Percentiles rank a stretch among this genome's conserved stretches.
These are phyloP conservation scores for Hibiscus trionum DNA, from an alignment of 345 rosid species.

Conservation along the genomic window DNA sequence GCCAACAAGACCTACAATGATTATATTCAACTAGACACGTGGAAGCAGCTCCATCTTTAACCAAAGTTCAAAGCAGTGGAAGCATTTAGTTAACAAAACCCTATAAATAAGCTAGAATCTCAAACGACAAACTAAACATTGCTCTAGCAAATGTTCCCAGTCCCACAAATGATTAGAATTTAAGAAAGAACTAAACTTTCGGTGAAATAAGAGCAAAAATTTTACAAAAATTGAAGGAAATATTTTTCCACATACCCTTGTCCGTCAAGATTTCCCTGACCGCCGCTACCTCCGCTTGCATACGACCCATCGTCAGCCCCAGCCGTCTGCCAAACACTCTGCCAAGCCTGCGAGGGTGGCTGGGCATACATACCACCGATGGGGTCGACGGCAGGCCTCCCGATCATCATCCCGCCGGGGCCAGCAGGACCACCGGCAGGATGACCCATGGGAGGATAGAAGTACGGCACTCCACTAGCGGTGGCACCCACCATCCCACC, in stretches of 20 bases:
- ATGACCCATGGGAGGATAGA: constrained; percentile 81
- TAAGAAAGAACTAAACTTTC: background rate
- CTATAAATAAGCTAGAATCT: background rate
- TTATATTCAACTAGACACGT: background rate
- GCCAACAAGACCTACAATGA: background rate
- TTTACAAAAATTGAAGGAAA: background rate
- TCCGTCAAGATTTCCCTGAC: constrained; percentile 62
- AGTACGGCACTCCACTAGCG: constrained; percentile 79
- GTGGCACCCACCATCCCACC: constrained; percentile 54
- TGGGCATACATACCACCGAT: constrained; percentile 50
- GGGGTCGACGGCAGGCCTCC: constrained; percentile 79
- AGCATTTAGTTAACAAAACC: background rate
- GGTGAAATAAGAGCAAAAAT: background rate
- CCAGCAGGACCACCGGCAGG: constrained; percentile 39
- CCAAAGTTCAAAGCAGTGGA: constrained; percentile 2
- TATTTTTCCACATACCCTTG: constrained; percentile 29
- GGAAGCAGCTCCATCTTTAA: background rate
- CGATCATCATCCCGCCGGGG: constrained; percentile 87
- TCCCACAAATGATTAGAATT: background rate
- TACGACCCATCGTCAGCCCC: constrained; percentile 59
- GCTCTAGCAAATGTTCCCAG: background rate
- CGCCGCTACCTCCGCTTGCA: constrained; percentile 57
- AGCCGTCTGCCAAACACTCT: constrained; percentile 80
- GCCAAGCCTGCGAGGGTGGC: constrained; percentile 97
- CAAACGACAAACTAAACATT: background rate